These are phyloP conservation scores for Populus hybrid DNA, from an alignment of 441 rosid species.

Conservation along the genomic window DNA sequence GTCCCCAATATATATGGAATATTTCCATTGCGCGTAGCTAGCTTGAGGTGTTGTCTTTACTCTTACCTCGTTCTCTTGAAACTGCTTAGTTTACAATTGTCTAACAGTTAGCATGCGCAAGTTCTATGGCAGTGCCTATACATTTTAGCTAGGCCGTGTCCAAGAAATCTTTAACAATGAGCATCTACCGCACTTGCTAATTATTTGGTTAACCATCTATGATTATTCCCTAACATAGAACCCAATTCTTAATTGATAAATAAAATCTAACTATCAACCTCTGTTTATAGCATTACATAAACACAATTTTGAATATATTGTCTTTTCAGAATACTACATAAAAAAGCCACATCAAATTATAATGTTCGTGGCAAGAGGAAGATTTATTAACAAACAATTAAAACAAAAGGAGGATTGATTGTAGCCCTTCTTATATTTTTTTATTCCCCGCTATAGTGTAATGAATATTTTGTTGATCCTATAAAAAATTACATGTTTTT, in stretches of 20 bases:
- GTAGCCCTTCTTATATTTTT: no score
- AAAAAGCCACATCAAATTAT: no score
- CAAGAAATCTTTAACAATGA: not conserved
- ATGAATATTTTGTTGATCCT: no score
- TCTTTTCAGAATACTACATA: no score
- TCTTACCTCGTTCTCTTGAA: slow-evolving; percentile 23
- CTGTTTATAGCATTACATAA: no score
- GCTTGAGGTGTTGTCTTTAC: slow-evolving; percentile 15
- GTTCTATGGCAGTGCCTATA: not conserved
- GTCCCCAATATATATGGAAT: slow-evolving; percentile 16
- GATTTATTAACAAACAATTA: no score
- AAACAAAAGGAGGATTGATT: no score
- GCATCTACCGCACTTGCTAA: not conserved
- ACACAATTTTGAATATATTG: no score
- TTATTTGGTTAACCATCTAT: not conserved
- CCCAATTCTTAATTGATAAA: not conserved
- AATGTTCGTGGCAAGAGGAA: no score
- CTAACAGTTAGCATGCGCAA: not conserved
- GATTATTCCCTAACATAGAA: not conserved
- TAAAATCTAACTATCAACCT: no score
- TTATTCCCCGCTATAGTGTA: no score
- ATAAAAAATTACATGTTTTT: no score
- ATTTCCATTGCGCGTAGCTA: not conserved
- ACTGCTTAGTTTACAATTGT: not conserved
- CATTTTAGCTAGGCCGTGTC: not conserved